phyloP scores from a whole-genome alignment of 306 rosid species.

The Calophaca sinica region DNA sequence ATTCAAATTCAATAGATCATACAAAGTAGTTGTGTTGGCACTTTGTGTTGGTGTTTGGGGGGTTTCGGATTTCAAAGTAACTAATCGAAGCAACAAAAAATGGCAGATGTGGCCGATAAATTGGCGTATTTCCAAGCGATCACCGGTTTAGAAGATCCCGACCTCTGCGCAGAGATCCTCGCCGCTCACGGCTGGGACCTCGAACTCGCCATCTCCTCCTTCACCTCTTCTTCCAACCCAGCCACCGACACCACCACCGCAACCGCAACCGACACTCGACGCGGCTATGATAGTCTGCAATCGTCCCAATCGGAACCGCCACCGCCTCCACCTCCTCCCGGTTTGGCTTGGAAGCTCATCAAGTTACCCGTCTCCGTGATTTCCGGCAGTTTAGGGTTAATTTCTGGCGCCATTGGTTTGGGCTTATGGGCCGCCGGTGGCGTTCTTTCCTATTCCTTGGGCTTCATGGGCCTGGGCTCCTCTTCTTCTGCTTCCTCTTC shows the following conservation, averaged over 20 bases:
- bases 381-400: constrained; percentile 81
- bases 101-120: constrained; percentile 82
- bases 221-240: constrained; percentile 51
- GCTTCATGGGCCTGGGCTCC: constrained; percentile 75
- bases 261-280: background rate
- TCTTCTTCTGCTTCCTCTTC: constrained; percentile 3
- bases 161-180: constrained; percentile 86
- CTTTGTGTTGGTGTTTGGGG: background rate
- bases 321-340: constrained; percentile 60
- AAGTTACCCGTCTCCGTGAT: constrained; percentile 82
- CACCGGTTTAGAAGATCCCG: constrained; percentile 89
- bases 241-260: background rate
- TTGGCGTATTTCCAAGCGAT: constrained; percentile 86
- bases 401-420: constrained; percentile 84
- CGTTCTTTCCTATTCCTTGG: constrained; percentile 82
- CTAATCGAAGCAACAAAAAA: constrained; percentile 21
- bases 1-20: background rate
- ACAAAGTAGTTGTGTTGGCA: background rate
- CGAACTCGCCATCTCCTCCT: constrained; percentile 88
- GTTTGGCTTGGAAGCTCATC: constrained; percentile 81
- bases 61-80: background rate
- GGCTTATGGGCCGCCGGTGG: constrained; percentile 98
- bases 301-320: constrained; percentile 36
- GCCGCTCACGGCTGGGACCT: constrained; percentile 96
- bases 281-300: background rate